Base-by-base conservation (phyloP, 805 yeast species). In the Maudiozyma pseudohumilis region DNA sequence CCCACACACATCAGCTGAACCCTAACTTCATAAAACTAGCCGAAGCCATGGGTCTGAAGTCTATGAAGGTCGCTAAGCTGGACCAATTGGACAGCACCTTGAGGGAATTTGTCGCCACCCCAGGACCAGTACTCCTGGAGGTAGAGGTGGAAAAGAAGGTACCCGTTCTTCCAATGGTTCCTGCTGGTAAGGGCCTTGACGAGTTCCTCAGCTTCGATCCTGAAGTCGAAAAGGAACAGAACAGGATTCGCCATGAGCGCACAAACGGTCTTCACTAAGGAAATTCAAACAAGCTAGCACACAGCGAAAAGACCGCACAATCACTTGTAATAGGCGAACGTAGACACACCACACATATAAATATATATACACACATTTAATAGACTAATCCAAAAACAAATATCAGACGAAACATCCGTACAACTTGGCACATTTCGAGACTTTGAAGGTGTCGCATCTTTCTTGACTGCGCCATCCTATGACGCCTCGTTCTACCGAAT, bases 131-230 rank as follows among this genome's bases (percentile, higher is more conserved):
- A 32, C 71, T 89, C 55, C 65, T 89, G 55, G 98, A 89, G 69
- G 96, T 87, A 32, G 53, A 78, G 34, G 89, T 87, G 22, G 97
- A 88, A 66, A 76, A 77, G 72, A 69, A 72, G 55, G 95, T 89
- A 34, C 96, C 96, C 35, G 97, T 89, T 43, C 73, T 92, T 59
- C 98, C 98, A 39, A 87, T 89, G 94, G 97, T 89, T 39, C 95
- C 97, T 36, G 94, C 77, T 42, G 98, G 97, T 51, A 84, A 83
- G 61, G 95, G 82, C 46, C 72, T 89, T 53, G 89, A 89, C 56
- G 96, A 89, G 63, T 87, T 89, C 60, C 81, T 92, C 49, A 71
- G 72, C 32, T 92, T 80, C 63, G 95, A 88, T 59, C 77, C 86
- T 32, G 82, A 74, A 50, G 80, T 78, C 39, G 95, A 86, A 67